These are phyloP conservation scores for Jamesozyma rosinii DNA, from an alignment of 805 yeast genomes.

Conservation along the genomic window DNA sequence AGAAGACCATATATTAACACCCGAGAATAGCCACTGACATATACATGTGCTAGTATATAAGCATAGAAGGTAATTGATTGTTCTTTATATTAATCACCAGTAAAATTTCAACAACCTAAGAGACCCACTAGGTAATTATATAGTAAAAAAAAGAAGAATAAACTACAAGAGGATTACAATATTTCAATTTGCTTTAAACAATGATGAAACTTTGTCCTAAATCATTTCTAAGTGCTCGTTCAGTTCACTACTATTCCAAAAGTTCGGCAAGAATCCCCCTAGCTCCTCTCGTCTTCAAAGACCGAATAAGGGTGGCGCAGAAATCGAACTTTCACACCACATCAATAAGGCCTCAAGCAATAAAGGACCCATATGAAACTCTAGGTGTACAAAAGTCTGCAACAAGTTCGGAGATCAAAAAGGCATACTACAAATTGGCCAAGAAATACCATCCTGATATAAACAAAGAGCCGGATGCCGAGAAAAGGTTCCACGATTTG, in stretches of 20 bases:
- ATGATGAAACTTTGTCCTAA: slow-evolving; percentile 1
- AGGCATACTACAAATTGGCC: slow-evolving; percentile 87
- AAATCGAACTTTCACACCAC: slow-evolving; percentile 10
- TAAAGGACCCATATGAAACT: slow-evolving; percentile 71
- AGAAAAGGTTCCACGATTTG: slow-evolving; percentile 79
- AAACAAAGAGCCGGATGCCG: slow-evolving; percentile 83
- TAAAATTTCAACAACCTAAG: too few species aligned
- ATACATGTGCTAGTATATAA: neutral
- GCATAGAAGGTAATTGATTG: neutral
- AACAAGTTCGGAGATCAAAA: slow-evolving; percentile 76
- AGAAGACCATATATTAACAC: neutral
- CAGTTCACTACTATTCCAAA: neutral
- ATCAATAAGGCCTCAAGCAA: slow-evolving; percentile 5
- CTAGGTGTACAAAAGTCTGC: slow-evolving; percentile 72
- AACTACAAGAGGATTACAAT: neutral
- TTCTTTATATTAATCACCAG: too few species aligned
- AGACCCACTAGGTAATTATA: too few species aligned
- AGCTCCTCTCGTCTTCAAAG: neutral
- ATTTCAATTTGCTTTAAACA: neutral
- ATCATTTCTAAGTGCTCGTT: neutral
- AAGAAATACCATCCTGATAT: slow-evolving; percentile 95
- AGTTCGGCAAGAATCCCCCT: neutral
- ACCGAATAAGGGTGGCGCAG: neutral
- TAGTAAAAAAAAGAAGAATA: neutral
- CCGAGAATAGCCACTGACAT: too few species aligned